Percentiles rank a stretch among this genome's conserved stretches.
These are phyloP conservation scores for Dryadomyces quercivorus DNA, from an alignment of 2,329 filamentous ascomycete genomes.

Conservation along the genomic window DNA sequence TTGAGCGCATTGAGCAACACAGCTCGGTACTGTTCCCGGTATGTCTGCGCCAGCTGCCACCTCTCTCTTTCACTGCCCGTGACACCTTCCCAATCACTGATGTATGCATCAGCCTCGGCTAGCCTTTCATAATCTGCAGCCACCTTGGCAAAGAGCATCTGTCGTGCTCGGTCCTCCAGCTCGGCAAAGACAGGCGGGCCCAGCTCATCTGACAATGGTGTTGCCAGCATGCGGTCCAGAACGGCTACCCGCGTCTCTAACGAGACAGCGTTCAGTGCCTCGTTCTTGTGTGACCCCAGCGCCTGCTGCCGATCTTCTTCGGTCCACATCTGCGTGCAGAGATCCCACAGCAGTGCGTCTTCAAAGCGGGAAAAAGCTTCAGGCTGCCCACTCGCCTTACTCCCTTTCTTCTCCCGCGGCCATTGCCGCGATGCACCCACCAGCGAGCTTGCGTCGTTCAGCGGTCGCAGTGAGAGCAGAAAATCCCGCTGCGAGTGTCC, in stretches of 20 bases:
- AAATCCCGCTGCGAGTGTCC: constrained; percentile 23
- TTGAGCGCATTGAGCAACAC: constrained; percentile 29
- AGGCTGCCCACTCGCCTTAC: not conserved
- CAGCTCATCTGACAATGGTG: constrained; percentile 15
- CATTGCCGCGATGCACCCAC: constrained; percentile 29
- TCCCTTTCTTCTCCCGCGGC: constrained; percentile 10
- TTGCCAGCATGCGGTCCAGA: constrained; percentile 16
- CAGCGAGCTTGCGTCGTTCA: constrained; percentile 33
- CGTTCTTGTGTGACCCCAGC: constrained; percentile 4
- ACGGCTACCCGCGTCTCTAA: constrained; percentile 4
- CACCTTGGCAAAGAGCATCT: constrained; percentile 25
- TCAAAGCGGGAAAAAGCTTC: constrained; percentile 23
- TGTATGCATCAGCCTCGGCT: constrained; percentile 31
- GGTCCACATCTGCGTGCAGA: constrained; percentile 26
- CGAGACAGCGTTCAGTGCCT: not conserved
- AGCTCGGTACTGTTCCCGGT: constrained; percentile 33
- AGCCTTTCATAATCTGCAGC: constrained; percentile 28
- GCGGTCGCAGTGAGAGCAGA: constrained; percentile 39
- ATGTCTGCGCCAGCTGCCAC: constrained; percentile 30
- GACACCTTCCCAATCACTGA: constrained; percentile 21
- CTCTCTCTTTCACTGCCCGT: constrained; percentile 6
- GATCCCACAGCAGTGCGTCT: constrained; percentile 38
- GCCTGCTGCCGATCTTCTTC: constrained; percentile 13
- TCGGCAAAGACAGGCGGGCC: constrained; percentile 21
- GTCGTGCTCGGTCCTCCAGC: constrained; percentile 22